Percentiles rank a stretch among this genome's conserved stretches.
Conservation (phyloP, 306 rosid species). For the Dicorynia guianensis region DNA sequence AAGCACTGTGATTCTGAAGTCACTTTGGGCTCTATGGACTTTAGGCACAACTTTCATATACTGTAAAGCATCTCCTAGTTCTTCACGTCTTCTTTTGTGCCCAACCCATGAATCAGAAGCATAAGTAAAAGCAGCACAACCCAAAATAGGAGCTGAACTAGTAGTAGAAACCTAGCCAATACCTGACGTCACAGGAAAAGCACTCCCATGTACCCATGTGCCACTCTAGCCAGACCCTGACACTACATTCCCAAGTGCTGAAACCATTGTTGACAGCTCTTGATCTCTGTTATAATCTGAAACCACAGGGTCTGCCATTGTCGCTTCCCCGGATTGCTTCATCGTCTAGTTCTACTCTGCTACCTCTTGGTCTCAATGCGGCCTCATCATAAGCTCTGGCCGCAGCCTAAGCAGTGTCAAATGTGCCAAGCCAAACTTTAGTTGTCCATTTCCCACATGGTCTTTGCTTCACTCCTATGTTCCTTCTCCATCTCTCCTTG, state of each 20-base stretch:
- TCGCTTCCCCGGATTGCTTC: constrained; percentile 16
- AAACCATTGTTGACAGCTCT: too few relatives aligned
- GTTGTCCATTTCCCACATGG: constrained; percentile 99
- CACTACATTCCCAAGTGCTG: constrained; percentile 64
- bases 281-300: constrained; percentile 40
- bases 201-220: constrained; percentile 43
- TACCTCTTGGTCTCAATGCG: constrained; percentile 89
- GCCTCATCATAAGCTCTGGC: constrained; percentile 96
- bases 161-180: constrained; percentile 37
- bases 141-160: constrained; percentile 35
- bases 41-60: constrained; percentile 33
- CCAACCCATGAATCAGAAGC: constrained; percentile 52
- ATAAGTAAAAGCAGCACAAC: constrained; percentile 30
- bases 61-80: constrained; percentile 25
- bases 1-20: constrained; percentile 30
- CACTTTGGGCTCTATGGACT: constrained; percentile 32
- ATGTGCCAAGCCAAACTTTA: too few relatives aligned
- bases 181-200: constrained; percentile 45
- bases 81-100: constrained; percentile 75
- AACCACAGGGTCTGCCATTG: constrained; percentile 40
- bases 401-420: constrained; percentile 94
- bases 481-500: constrained; percentile 67
- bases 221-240: constrained; percentile 48
- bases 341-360: constrained; percentile 71
- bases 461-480: constrained; percentile 92